Conservation (phyloP, 2,329 filamentous ascomycete species). For the Didymellaceae sp. region DNA sequence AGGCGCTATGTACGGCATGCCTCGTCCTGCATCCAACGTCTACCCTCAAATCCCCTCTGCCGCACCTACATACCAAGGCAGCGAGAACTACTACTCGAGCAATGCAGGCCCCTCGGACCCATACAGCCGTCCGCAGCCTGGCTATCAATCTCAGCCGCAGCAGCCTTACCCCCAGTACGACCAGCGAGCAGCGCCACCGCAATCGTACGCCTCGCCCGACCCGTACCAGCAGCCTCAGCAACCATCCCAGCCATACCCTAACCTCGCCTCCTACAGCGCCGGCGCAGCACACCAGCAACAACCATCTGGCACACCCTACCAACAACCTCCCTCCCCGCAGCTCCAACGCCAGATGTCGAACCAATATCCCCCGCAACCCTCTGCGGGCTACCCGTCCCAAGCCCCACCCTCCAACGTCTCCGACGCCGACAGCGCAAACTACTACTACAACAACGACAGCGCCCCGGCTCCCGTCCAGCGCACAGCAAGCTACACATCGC, state of each 20-base stretch:
- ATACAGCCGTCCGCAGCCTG: conserved; percentile 58
- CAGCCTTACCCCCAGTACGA: conserved; percentile 50
- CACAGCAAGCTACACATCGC: conserved; percentile 39
- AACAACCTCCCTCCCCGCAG: conserved; percentile 46
- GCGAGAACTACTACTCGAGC: conserved; percentile 83
- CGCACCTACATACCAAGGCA: conserved; percentile 54
- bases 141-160: conserved; percentile 55
- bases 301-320: conserved; percentile 35
- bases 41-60: conserved; percentile 70
- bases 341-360: conserved; percentile 44
- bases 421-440: conserved; percentile 43
- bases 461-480: conserved; percentile 36
- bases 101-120: conserved; percentile 60
- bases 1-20: conserved; percentile 50
- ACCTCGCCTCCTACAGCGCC: conserved; percentile 31
- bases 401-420: conserved; percentile 41
- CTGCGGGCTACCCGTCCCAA: conserved; percentile 43
- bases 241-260: conserved; percentile 46
- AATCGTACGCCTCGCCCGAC: conserved; percentile 38
- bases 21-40: conserved; percentile 62
- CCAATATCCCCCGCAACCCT: conserved; percentile 43
- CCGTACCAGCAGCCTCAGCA: conserved; percentile 44
- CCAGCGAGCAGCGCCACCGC: conserved; percentile 37
- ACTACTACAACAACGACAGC: conserved; percentile 44
- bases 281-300: conserved; percentile 30